Evolutionary conservation across 2,329 filamentous ascomycete genomes (phyloP).

Genomic region (Aspergillus novoparasiticus): DNA sequence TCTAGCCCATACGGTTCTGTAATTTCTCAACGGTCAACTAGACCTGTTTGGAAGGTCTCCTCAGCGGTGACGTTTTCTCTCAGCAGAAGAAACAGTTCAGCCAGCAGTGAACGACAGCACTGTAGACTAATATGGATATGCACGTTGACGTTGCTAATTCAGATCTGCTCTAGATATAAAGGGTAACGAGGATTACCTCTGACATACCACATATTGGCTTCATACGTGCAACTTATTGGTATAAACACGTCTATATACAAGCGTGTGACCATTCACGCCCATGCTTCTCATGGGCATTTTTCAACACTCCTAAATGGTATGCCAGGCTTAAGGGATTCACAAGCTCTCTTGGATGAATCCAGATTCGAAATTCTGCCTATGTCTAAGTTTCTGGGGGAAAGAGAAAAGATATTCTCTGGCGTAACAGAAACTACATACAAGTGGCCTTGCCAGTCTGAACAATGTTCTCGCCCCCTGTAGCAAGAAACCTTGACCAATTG

Average conservation of each 20-base stretch:
- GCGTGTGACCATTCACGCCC: too few relatives aligned
- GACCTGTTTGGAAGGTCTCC: conserved; percentile 37
- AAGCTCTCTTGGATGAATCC: too few relatives aligned
- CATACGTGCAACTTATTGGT: background rate
- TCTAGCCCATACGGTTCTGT: conserved; percentile 32
- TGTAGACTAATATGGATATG: background rate
- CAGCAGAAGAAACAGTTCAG: conserved; percentile 37
- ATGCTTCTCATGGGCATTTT: background rate
- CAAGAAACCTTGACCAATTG: background rate
- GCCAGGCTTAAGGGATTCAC: background rate
- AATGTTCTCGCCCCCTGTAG: background rate
- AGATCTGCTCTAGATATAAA: background rate
- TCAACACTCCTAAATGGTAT: background rate
- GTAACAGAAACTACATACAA: background rate
- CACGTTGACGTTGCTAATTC: background rate
- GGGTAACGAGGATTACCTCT: background rate
- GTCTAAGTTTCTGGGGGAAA: background rate
- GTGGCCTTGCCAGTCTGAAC: background rate
- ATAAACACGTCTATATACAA: background rate
- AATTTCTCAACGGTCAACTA: conserved; percentile 36
- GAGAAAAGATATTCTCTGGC: background rate
- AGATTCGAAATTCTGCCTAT: background rate
- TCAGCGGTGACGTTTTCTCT: conserved; percentile 37
- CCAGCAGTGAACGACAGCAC: conserved; percentile 29
- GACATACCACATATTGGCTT: background rate